Percentiles rank a stretch among this genome's conserved stretches.
phyloP scores from a whole-genome alignment of 176 grass and related monocot genomes.

The Oryza glumipatula region DNA sequence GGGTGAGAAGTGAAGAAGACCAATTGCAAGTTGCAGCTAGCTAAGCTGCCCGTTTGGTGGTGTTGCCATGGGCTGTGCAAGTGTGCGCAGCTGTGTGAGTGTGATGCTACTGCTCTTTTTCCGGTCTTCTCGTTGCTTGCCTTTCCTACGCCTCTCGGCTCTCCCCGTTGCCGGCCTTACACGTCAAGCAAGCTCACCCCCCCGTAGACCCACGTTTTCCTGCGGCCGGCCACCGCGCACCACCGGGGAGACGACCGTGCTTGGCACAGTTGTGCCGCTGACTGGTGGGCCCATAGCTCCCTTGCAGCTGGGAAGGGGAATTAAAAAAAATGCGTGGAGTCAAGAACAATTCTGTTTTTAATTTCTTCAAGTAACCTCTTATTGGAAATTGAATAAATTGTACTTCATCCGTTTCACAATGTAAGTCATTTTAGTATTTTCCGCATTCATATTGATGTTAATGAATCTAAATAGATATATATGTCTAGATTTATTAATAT shows the following conservation, averaged over 20 bases:
- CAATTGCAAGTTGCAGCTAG: neutral
- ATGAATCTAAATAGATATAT: too few relatives aligned
- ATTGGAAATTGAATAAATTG: too few relatives aligned
- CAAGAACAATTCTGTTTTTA: neutral
- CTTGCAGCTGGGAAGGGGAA: neutral
- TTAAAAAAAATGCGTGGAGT: neutral
- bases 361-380: neutral
- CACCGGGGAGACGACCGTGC: neutral
- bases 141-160: neutral
- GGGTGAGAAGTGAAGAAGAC: neutral
- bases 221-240: conserved; percentile 27
- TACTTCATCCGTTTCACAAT: too few relatives aligned
- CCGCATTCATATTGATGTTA: too few relatives aligned
- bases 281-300: neutral
- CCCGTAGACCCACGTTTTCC: conserved; percentile 29
- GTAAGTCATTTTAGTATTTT: too few relatives aligned
- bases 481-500: too few relatives aligned
- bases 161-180: conserved; percentile 42
- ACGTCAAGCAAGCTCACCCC: conserved; percentile 50
- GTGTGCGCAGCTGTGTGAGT: too few relatives aligned
- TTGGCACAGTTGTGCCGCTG: neutral
- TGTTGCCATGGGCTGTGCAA: neutral
- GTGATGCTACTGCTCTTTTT: neutral
- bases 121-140: neutral
- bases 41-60: conserved; percentile 5